Base-by-base conservation (phyloP, 108 stramenopile genomes). In the Epipyxis sp. region DNA sequence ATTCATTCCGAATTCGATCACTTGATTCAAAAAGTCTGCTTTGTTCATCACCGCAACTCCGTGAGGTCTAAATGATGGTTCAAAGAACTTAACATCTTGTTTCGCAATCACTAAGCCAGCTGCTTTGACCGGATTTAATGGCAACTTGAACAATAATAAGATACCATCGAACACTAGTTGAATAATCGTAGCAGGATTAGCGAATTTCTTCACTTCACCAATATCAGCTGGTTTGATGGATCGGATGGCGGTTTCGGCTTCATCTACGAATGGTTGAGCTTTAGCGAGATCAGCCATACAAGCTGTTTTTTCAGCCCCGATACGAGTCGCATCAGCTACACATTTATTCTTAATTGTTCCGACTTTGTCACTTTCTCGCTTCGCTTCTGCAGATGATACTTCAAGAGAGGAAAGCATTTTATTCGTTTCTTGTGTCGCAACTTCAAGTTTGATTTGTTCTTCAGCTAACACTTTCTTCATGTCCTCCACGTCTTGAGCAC, bases 101-200 rank as follows among this genome's bases (percentile, higher is more conserved):
- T 91, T 92, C 39, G 86, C 87, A 57, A 93, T 86, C 40, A 76
- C 90, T 32, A 91, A 82, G 83, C 87, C 90, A 62, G 72, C 76
- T 20, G 89, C 84, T 80, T 90, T 87, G 43, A 92, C 81, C 0
- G 81, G 84, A 0, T 77, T 77, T 78, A 86, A 79, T 6, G 87
- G 87, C 34, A 76, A 44, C 72, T 91, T 85, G 83, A 94, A 93
- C 2, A 93, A 82, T 68, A 94, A 89, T 65, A 93, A 82, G 41
- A 94, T 89, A 76, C 93, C 90, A 84, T 94, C 94, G 77, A 94
- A 92, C 16, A 94, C 91, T 30, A 94, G 86, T 69, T 92, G 90
- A 79, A 94, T 94, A 50, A 94, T 92, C 59, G 92, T 90, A 41
- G 89, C 86, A 0, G 94, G 94, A 68, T 91, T 94, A 1, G 89